Percentiles rank a stretch among this genome's conserved stretches.
Evolutionary conservation across 1,284 basidiomycete genomes (phyloP).

Genomic region (Athelia psychrophila): DNA sequence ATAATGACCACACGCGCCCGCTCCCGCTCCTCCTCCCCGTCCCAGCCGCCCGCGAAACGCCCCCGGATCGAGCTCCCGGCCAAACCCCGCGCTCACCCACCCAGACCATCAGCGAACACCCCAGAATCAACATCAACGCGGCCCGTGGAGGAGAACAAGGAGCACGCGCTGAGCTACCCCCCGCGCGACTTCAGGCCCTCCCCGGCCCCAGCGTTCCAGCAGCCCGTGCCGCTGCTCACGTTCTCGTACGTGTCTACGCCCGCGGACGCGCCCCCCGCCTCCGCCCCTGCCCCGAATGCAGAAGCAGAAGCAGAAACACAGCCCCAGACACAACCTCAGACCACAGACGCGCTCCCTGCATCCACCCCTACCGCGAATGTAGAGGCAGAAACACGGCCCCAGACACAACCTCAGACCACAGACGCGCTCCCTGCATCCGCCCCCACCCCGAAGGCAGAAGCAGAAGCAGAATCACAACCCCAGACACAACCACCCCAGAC

Average conservation of each 20-base stretch:
- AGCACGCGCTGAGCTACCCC: neutral
- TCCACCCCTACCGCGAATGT: no score
- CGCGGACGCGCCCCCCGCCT: neutral
- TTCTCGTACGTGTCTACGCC: slow-evolving; percentile 55
- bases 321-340: neutral
- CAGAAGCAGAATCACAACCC: no score
- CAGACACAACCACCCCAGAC: neutral
- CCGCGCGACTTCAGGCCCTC: neutral
- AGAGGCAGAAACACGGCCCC: no score
- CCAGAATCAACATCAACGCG: no score
- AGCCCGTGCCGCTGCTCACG: slow-evolving; percentile 58
- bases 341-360: neutral
- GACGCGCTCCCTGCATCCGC: neutral
- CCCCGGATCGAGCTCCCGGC: no score
- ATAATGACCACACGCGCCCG: no score
- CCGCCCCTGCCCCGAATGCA: neutral
- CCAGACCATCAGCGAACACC: no score
- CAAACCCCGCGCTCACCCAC: no score
- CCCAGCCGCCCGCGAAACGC: no score
- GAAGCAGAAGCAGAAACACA: neutral
- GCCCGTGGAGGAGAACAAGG: no score
- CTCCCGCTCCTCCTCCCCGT: no score
- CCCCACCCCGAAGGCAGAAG: neutral
- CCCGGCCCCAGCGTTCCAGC: slow-evolving; percentile 49
- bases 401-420: neutral